Base-by-base conservation (phyloP, 2,329 filamentous ascomycete species). In the Aspergillus sp. region DNA sequence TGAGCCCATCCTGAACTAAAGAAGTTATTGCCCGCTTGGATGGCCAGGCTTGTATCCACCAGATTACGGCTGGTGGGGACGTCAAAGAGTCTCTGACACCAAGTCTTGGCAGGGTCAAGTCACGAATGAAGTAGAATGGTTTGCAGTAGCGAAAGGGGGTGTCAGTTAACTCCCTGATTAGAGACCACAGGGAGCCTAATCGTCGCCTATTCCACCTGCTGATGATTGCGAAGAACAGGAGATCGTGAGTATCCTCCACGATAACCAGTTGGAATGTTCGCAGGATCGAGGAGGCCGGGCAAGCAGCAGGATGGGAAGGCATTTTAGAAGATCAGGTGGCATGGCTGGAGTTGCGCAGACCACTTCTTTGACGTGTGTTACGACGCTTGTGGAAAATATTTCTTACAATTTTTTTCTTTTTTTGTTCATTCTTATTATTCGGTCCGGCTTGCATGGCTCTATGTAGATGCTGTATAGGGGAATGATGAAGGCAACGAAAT, bases 1-100 rank as follows among this genome's bases (percentile, higher is more conserved):
- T 57, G 79, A 81, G 68, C 79, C 79, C 23, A 72, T 77, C 57
- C 57, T 74, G 60, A 73, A 77, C 68, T 79, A 77, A 73, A 67
- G 59, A 47, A 62, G 51, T 48, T 52, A 55, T 49, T 55, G 55
- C 36, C 54, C 53, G 59, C 48, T 42, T 64, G 52, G 41, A 57
- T 38, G 59, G 54, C 58, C 62, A 53, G 55, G 61, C 56, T 64
- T 58, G 61, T 54, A 53, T 62, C 55, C 50, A 52, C 54, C 52
- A 47, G 54, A 48, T 56, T 30, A 44, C 32, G 52, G 63, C 62
- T 63, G 62, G 36, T 56, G 60, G 61, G 61, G 54, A 61, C 48
- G 32, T 54, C 55, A 58, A 59, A 54, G 47, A 44, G 57, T 63
- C 57, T 64, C 61, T 52, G 54, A 63, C 61, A 66, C 60, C 62